Evolutionary conservation across 2,329 filamentous ascomycete species (phyloP).

Genomic region (Allantophomopsis lycopodina): DNA sequence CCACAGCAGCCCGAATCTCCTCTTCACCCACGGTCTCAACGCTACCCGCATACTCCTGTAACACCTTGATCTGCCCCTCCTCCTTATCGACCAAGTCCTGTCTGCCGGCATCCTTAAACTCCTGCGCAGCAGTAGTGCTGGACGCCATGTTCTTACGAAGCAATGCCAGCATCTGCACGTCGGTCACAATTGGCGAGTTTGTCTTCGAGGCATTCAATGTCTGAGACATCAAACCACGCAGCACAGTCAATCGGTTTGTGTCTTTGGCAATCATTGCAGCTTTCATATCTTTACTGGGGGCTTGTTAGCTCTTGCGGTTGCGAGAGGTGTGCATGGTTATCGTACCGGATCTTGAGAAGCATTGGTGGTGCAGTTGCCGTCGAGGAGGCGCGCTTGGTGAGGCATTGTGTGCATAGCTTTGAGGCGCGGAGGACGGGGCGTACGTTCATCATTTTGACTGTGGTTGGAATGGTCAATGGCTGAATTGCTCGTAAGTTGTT

Average conservation of each 20-base stretch:
- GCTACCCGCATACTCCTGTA: constrained; percentile 49
- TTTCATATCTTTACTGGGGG: constrained; percentile 38
- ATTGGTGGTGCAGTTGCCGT: constrained; percentile 15
- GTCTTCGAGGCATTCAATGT: constrained; percentile 69
- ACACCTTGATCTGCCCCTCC: constrained; percentile 45
- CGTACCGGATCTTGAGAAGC: constrained; percentile 21
- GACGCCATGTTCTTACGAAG: constrained; percentile 49
- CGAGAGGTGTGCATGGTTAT: not conserved
- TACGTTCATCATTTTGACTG: not conserved
- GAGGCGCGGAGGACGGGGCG: constrained; percentile 9
- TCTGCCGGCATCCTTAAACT: constrained; percentile 50
- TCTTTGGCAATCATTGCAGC: constrained; percentile 53
- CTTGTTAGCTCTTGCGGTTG: not conserved
- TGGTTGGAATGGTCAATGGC: no score
- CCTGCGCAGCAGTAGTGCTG: constrained; percentile 41
- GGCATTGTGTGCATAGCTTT: constrained; percentile 11
- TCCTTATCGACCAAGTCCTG: constrained; percentile 61
- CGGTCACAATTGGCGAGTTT: constrained; percentile 50
- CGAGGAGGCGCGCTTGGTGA: constrained; percentile 10
- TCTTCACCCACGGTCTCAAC: constrained; percentile 42
- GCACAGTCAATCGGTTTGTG: constrained; percentile 47
- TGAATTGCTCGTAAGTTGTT: no score
- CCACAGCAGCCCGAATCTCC: constrained; percentile 41
- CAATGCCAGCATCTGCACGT: constrained; percentile 54
- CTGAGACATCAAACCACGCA: constrained; percentile 54